phyloP scores from a whole-genome alignment of 164 flowering plant genomes.

The Litsea cubeba region DNA sequence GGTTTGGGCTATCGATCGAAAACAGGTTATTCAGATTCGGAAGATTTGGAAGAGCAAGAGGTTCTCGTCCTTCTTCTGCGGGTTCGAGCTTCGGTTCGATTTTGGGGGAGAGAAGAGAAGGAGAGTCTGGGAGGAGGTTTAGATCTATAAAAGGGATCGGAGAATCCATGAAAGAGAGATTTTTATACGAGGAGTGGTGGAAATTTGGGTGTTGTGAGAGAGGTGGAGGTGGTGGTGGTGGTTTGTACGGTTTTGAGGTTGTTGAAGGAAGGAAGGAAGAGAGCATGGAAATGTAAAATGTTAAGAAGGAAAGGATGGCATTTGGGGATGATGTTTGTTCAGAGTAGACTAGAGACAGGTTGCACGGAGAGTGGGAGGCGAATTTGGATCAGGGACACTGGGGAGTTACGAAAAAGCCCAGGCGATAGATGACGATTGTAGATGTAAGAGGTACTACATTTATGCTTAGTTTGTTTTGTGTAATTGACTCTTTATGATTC shows the following conservation, averaged over 20 bases:
- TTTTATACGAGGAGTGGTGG: not conserved
- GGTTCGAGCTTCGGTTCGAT: constrained; percentile 42
- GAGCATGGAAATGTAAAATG: not conserved
- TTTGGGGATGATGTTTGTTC: too few relatives aligned
- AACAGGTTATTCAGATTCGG: too few relatives aligned
- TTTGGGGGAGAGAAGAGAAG: constrained; percentile 32
- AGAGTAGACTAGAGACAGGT: too few relatives aligned
- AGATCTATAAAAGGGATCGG: constrained; percentile 38
- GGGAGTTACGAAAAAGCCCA: too few relatives aligned
- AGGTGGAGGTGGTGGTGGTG: not conserved
- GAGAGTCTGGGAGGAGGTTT: constrained; percentile 28
- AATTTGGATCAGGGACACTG: too few relatives aligned
- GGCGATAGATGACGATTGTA: too few relatives aligned
- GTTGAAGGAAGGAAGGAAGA: not conserved
- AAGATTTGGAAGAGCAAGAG: not conserved
- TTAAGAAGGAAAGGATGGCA: too few relatives aligned
- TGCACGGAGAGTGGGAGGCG: too few relatives aligned
- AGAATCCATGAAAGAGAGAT: constrained; percentile 8
- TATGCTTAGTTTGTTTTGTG: too few relatives aligned
- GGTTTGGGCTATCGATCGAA: not conserved
- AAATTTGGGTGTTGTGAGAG: not conserved
- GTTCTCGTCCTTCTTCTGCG: not conserved
- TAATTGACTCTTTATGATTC: too few relatives aligned
- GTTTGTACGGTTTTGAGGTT: not conserved
- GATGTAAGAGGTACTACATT: too few relatives aligned